Evolutionary conservation across 805 yeast genomes (phyloP).

Genomic region (Wickerhamiella siamensis): DNA sequence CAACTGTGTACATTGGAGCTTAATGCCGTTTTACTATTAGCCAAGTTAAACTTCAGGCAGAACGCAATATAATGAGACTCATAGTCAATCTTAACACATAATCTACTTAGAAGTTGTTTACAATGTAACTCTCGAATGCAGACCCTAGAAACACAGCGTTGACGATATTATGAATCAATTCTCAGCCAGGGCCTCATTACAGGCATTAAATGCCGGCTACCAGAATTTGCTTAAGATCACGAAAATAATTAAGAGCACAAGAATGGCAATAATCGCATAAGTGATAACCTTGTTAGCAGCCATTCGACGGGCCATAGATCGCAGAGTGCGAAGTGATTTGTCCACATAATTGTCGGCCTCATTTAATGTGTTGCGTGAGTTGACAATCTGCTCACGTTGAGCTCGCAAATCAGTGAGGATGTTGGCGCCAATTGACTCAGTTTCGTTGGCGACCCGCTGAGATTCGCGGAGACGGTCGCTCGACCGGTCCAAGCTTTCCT

Average conservation of each 20-base stretch:
- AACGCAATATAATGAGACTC: too few species aligned
- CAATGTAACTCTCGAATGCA: too few species aligned
- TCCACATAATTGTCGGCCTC: constrained; percentile 93
- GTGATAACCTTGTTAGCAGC: constrained; percentile 84
- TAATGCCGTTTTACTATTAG: too few species aligned
- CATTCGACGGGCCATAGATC: constrained; percentile 82
- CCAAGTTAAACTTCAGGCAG: too few species aligned
- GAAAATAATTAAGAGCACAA: constrained; percentile 64
- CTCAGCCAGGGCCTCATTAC: too few species aligned
- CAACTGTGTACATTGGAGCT: too few species aligned
- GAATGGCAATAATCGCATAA: constrained; percentile 79
- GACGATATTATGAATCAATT: too few species aligned
- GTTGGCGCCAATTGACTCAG: constrained; percentile 82
- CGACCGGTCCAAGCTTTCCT: constrained; percentile 67
- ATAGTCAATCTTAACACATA: too few species aligned
- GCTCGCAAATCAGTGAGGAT: constrained; percentile 78
- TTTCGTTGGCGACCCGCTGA: constrained; percentile 80
- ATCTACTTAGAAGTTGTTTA: too few species aligned
- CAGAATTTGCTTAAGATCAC: constrained; percentile 75
- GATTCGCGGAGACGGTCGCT: constrained; percentile 75
- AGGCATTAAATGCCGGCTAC: too few species aligned
- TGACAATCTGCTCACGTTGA: constrained; percentile 82
- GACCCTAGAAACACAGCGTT: too few species aligned
- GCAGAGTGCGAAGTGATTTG: constrained; percentile 68
- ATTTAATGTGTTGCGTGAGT: constrained; percentile 69